phyloP scores from a whole-genome alignment of 352 stramenopile species.

The Peronospora belbahrii region DNA sequence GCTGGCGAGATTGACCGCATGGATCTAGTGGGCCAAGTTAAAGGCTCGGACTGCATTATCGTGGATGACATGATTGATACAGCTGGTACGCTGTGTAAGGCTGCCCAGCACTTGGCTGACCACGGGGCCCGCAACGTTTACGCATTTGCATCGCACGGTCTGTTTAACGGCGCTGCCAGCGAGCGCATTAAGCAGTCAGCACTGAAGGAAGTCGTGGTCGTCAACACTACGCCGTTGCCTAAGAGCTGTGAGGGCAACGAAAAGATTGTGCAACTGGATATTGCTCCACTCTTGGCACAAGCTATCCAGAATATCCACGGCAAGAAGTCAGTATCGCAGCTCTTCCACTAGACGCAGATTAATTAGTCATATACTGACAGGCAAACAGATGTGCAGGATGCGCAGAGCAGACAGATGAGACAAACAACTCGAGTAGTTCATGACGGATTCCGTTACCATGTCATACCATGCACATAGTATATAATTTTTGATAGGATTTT shows the following conservation, averaged over 20 bases:
- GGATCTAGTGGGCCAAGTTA: constrained; percentile 98
- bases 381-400: constrained; percentile 13
- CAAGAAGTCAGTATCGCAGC: constrained; percentile 99
- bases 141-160: constrained; percentile 97
- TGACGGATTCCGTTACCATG: too few relatives aligned
- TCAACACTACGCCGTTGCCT: constrained; percentile 84
- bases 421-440: constrained; percentile 1
- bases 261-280: constrained; percentile 97
- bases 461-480: constrained; percentile 22
- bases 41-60: constrained; percentile 99
- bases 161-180: constrained; percentile 92
- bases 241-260: constrained; percentile 90
- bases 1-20: constrained; percentile 97
- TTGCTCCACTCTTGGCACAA: constrained; percentile 95
- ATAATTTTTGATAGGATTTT: constrained; percentile 29
- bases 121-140: constrained; percentile 97
- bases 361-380: constrained; percentile 9
- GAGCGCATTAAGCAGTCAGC: constrained; percentile 86
- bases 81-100: constrained; percentile 97
- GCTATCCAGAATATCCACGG: constrained; percentile 99
- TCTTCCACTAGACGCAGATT: constrained; percentile 93
- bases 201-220: constrained; percentile 88
- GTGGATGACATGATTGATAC: constrained; percentile 99
- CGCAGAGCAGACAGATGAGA: not conserved
- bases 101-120: constrained; percentile 92